Conservation (phyloP, 805 yeast genomes). For the Myxozyma vanderwaltii region DNA sequence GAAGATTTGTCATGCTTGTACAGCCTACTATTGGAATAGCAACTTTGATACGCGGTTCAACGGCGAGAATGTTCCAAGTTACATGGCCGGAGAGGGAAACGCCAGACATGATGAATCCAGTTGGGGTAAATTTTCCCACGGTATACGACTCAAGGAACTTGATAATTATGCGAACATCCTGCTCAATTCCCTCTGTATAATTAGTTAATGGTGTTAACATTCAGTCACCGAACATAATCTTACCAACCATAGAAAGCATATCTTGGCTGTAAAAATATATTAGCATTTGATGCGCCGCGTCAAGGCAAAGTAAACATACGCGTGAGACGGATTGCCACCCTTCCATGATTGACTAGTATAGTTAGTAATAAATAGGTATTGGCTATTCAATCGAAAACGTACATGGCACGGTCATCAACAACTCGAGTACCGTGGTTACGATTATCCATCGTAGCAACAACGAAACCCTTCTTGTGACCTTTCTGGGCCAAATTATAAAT, state of each 20-base stretch:
- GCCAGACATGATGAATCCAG: slow-evolving; percentile 50
- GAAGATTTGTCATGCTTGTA: slow-evolving; percentile 50
- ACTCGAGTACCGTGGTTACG: slow-evolving; percentile 59
- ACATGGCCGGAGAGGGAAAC: slow-evolving; percentile 61
- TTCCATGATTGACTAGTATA: slow-evolving; percentile 50
- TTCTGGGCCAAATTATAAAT: slow-evolving; percentile 39
- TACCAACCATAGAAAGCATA: slow-evolving; percentile 53
- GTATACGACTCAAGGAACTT: slow-evolving; percentile 49
- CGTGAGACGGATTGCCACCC: slow-evolving; percentile 54
- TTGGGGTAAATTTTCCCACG: slow-evolving; percentile 37
- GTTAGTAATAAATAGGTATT: neutral
- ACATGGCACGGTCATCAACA: slow-evolving; percentile 30
- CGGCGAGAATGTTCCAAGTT: slow-evolving; percentile 50
- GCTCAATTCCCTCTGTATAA: slow-evolving; percentile 43
- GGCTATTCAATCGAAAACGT: neutral
- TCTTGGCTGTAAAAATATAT: slow-evolving; percentile 42
- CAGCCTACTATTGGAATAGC: slow-evolving; percentile 57
- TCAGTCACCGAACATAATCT: neutral
- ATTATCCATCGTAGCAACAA: slow-evolving; percentile 55
- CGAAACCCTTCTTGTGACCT: slow-evolving; percentile 37
- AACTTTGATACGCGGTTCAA: slow-evolving; percentile 47
- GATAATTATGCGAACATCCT: slow-evolving; percentile 50
- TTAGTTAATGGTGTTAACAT: neutral
- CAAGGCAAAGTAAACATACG: slow-evolving; percentile 13
- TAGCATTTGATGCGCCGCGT: neutral